Percentiles rank a stretch among this genome's conserved stretches.
phyloP scores from a whole-genome alignment of 805 yeast genomes.

The Candida nitratophila region DNA sequence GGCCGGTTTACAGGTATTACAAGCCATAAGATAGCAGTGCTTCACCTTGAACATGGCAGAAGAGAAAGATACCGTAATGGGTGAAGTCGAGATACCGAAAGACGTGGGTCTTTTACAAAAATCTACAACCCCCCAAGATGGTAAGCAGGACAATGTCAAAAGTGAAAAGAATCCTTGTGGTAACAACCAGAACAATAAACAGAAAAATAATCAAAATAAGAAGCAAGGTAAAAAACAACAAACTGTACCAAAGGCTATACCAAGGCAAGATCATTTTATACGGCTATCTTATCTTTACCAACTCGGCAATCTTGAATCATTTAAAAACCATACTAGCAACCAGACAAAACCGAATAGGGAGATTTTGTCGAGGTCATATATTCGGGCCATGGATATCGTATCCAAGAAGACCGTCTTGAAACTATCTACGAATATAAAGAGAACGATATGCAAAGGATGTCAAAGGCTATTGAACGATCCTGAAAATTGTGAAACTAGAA shows the following conservation, averaged over 20 bases:
- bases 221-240: constrained; percentile 5
- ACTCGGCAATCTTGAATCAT: constrained; percentile 30
- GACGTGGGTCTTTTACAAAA: too few relatives aligned
- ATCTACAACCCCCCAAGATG: too few relatives aligned
- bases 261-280: constrained; percentile 52
- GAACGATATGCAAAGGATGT: constrained; percentile 67
- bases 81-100: too few relatives aligned
- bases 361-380: constrained; percentile 48
- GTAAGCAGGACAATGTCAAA: too few relatives aligned
- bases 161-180: too few relatives aligned
- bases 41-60: too few relatives aligned
- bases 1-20: too few relatives aligned
- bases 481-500: constrained; percentile 18
- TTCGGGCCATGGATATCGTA: constrained; percentile 49
- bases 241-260: constrained; percentile 32
- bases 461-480: constrained; percentile 25
- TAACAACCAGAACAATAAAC: background rate
- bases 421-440: constrained; percentile 56
- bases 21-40: too few relatives aligned
- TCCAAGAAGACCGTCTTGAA: constrained; percentile 63
- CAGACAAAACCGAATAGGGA: constrained; percentile 19
- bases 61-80: too few relatives aligned
- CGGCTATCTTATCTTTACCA: constrained; percentile 56
- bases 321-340: background rate
- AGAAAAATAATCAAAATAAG: constrained; percentile 1